phyloP scores from a whole-genome alignment of 129 eudicot genomes.

The Mikania micrantha region DNA sequence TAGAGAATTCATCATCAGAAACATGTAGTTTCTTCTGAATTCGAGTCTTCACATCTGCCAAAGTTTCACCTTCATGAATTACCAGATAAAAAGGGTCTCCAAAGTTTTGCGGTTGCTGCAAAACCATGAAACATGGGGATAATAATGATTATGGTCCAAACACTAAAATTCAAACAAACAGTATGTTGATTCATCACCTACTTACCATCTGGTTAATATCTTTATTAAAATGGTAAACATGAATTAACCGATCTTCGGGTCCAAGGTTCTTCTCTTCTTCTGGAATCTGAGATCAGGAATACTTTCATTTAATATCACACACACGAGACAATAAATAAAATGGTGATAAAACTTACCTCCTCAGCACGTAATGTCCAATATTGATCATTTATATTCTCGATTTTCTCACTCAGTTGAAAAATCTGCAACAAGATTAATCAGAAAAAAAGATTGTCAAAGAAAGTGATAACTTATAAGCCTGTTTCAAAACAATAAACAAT shows the following conservation, averaged over 20 bases:
- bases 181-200: neutral
- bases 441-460: neutral
- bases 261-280: slow-evolving; percentile 90
- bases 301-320: neutral
- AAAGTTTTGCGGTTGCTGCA: slow-evolving; percentile 83
- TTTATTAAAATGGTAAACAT: slow-evolving; percentile 93
- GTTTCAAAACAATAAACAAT: neutral
- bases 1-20: slow-evolving; percentile 77
- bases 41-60: slow-evolving; percentile 73
- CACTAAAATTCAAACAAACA: neutral
- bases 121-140: slow-evolving; percentile 16
- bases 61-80: slow-evolving; percentile 77
- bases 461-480: neutral
- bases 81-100: slow-evolving; percentile 92
- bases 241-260: slow-evolving; percentile 74
- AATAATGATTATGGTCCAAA: neutral
- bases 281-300: slow-evolving; percentile 52
- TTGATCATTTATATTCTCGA: slow-evolving; percentile 93
- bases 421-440: slow-evolving; percentile 48
- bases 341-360: slow-evolving; percentile 40
- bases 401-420: slow-evolving; percentile 66
- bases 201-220: slow-evolving; percentile 81
- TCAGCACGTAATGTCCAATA: slow-evolving; percentile 98
- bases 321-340: neutral
- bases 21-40: slow-evolving; percentile 86